phyloP scores from a whole-genome alignment of 2,329 filamentous ascomycete genomes.

The Allantophomopsis cytisporea region DNA sequence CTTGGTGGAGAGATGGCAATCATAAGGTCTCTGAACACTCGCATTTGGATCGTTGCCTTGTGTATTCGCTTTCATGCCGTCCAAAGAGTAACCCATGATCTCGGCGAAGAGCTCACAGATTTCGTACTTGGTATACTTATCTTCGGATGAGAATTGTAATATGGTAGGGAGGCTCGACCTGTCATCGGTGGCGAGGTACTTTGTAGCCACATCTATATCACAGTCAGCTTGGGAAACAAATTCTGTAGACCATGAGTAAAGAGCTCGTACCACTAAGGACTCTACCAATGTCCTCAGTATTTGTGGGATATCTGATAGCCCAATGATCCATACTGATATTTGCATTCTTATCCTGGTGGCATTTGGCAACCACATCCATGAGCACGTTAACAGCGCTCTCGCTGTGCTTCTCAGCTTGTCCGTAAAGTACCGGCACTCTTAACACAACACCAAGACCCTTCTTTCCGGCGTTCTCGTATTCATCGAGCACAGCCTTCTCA shows the following conservation, averaged over 20 bases:
- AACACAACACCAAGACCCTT: conserved; percentile 52
- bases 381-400: conserved; percentile 79
- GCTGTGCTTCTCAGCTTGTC: conserved; percentile 50
- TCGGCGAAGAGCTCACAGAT: conserved; percentile 69
- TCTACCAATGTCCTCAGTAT: conserved; percentile 74
- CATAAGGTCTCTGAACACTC: conserved; percentile 67
- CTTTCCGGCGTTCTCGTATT: conserved; percentile 32
- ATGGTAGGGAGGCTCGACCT: conserved; percentile 47
- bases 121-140: conserved; percentile 79
- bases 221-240: not conserved
- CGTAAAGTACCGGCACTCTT: conserved; percentile 76
- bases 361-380: conserved; percentile 61
- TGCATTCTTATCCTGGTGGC: conserved; percentile 44
- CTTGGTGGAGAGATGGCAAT: conserved; percentile 75
- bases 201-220: conserved; percentile 48
- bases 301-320: conserved; percentile 74
- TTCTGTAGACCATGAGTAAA: not conserved
- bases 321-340: conserved; percentile 75
- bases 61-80: conserved; percentile 54
- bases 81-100: conserved; percentile 62
- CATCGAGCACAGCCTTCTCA: conserved; percentile 54
- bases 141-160: conserved; percentile 79
- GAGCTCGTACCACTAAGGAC: conserved; percentile 49
- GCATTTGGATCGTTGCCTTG: conserved; percentile 61
- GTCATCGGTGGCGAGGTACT: conserved; percentile 43